phyloP scores from a whole-genome alignment of 305 asterid species.

The Rubia tinctorum region DNA sequence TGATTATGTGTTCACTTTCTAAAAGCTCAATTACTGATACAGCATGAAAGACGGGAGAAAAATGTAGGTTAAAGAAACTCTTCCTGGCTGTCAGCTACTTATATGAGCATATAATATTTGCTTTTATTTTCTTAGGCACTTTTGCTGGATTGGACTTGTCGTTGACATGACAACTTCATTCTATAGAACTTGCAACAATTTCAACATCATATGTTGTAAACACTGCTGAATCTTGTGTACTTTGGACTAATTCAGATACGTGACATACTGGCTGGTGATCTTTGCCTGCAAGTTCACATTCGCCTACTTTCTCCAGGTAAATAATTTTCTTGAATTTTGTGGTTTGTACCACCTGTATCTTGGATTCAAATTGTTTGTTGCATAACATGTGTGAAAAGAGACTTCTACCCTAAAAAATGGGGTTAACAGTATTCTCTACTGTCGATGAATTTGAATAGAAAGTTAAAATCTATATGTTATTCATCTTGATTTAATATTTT shows the following conservation, averaged over 20 bases:
- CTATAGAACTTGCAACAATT: neutral
- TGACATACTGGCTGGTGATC: slow-evolving; percentile 90
- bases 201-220: neutral
- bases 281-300: slow-evolving; percentile 89
- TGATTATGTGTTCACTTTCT: too few relatives aligned
- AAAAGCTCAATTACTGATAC: neutral
- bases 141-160: neutral
- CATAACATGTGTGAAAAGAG: neutral
- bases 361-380: neutral
- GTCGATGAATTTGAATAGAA: neutral
- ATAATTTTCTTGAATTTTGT: slow-evolving; percentile 20
- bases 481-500: slow-evolving; percentile 22
- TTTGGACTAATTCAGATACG: slow-evolving; percentile 60
- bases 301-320: slow-evolving; percentile 97
- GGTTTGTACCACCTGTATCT: neutral
- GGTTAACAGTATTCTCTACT: neutral
- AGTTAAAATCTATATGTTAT: neutral
- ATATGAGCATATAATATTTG: neutral
- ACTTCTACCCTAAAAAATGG: neutral
- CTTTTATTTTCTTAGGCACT: neutral
- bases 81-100: neutral
- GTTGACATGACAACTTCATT: neutral
- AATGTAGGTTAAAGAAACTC: neutral
- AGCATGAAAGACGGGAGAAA: neutral
- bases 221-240: slow-evolving; percentile 5